Evolutionary conservation across 2,329 filamentous ascomycete species (phyloP).

Genomic region (Corinectria fuckeliana): DNA sequence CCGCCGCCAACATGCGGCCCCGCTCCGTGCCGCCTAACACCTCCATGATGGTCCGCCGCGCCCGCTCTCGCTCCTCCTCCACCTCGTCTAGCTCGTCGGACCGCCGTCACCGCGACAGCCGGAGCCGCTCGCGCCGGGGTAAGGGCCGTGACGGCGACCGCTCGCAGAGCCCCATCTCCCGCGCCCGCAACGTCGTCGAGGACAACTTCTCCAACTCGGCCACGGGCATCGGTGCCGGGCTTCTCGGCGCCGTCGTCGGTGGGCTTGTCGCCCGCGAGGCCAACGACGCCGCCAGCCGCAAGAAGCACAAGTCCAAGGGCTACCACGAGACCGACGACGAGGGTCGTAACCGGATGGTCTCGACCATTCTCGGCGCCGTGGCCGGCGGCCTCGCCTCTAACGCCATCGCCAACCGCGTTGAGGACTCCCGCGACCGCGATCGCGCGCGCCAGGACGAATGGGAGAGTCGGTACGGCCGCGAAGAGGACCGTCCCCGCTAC

Average conservation of each 20-base stretch:
- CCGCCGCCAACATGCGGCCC: slow-evolving; percentile 37
- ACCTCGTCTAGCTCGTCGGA: slow-evolving; percentile 22
- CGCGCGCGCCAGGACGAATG: slow-evolving; percentile 43
- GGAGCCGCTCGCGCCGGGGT: slow-evolving; percentile 32
- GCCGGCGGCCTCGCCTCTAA: slow-evolving; percentile 63
- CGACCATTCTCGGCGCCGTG: slow-evolving; percentile 60
- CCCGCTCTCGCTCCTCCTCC: slow-evolving; percentile 32
- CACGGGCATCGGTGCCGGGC: slow-evolving; percentile 57
- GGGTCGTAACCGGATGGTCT: slow-evolving; percentile 47
- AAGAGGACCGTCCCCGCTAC: slow-evolving; percentile 33
- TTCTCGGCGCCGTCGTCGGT: slow-evolving; percentile 61
- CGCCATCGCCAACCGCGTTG: slow-evolving; percentile 53
- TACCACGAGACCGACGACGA: slow-evolving; percentile 36
- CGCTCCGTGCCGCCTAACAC: slow-evolving; percentile 43
- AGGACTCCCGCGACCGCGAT: slow-evolving; percentile 45
- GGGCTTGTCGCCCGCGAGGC: slow-evolving; percentile 60
- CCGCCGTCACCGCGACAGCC: slow-evolving; percentile 33
- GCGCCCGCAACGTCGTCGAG: slow-evolving; percentile 50
- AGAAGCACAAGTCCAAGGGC: slow-evolving; percentile 37
- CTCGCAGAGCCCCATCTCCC: slow-evolving; percentile 45
- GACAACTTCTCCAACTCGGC: slow-evolving; percentile 56
- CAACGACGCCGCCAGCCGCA: slow-evolving; percentile 48
- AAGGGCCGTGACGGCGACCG: slow-evolving; percentile 33
- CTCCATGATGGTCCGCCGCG: slow-evolving; percentile 38
- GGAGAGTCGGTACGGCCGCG: slow-evolving; percentile 43